These are phyloP conservation scores for Sphaerostilbella broomeana DNA, from an alignment of 2,329 filamentous ascomycete species.

Conservation along the genomic window DNA sequence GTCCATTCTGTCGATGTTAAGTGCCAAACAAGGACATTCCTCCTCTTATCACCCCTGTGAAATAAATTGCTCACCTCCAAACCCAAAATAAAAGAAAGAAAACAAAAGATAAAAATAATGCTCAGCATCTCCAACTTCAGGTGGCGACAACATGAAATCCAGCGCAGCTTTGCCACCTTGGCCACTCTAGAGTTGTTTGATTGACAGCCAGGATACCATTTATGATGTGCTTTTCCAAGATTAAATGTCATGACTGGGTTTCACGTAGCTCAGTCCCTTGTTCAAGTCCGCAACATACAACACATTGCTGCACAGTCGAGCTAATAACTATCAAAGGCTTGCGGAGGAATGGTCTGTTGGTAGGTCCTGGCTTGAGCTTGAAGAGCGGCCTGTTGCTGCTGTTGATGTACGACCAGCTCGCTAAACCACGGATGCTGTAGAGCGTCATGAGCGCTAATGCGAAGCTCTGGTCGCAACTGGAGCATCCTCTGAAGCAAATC, in stretches of 20 bases:
- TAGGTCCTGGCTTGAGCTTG: slow-evolving; percentile 38
- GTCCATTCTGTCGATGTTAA: background rate
- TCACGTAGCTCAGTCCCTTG: too few species aligned
- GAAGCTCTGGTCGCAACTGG: slow-evolving; percentile 83
- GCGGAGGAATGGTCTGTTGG: slow-evolving; percentile 33
- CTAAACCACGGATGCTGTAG: slow-evolving; percentile 90
- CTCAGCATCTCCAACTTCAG: too few species aligned
- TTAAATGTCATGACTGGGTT: too few species aligned
- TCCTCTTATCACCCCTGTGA: slow-evolving; percentile 5
- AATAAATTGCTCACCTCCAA: background rate
- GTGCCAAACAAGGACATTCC: slow-evolving; percentile 2
- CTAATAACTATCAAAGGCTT: slow-evolving; percentile 33
- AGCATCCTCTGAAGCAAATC: slow-evolving; percentile 87
- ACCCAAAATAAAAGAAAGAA: background rate
- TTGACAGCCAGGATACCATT: too few species aligned
- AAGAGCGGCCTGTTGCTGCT: slow-evolving; percentile 35
- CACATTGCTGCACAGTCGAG: too few species aligned
- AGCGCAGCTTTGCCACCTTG: too few species aligned
- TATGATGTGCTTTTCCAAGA: too few species aligned
- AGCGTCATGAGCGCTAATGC: slow-evolving; percentile 81
- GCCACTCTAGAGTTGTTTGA: too few species aligned
- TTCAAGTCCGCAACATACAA: too few species aligned
- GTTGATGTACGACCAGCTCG: slow-evolving; percentile 57
- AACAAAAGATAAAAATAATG: background rate
- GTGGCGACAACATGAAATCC: too few species aligned